These are phyloP conservation scores for Argentina anserina DNA, from an alignment of 306 rosid species.

Conservation along the genomic window DNA sequence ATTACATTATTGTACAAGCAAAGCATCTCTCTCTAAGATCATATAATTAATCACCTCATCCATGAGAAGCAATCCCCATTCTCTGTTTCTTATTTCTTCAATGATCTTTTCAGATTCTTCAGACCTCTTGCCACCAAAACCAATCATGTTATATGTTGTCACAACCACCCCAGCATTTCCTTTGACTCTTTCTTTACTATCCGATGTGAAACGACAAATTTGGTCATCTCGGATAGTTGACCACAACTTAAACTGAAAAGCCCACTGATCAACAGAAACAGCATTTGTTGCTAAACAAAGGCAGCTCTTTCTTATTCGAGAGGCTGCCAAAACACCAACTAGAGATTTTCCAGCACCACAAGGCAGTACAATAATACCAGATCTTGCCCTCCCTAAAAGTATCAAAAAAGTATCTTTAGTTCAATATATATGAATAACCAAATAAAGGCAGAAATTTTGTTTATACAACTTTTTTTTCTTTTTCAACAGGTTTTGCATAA, in stretches of 20 bases:
- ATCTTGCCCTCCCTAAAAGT: constrained; percentile 86
- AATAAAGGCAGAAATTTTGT: too few species aligned
- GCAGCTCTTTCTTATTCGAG: constrained; percentile 82
- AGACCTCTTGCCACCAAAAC: constrained; percentile 88
- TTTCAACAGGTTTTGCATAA: too few species aligned
- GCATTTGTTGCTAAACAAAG: constrained; percentile 98
- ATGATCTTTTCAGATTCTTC: constrained; percentile 94
- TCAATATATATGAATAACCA: neutral
- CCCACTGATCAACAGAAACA: constrained; percentile 98
- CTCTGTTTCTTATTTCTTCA: constrained; percentile 94
- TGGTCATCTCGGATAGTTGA: constrained; percentile 90
- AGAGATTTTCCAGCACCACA: constrained; percentile 98
- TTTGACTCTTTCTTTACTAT: constrained; percentile 87
- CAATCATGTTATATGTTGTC: constrained; percentile 92
- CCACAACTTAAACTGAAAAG: constrained; percentile 94
- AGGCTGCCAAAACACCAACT: constrained; percentile 97
- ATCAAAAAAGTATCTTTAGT: constrained; percentile 5
- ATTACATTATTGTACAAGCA: too few species aligned
- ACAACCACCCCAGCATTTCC: constrained; percentile 95
- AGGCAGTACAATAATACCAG: constrained; percentile 93
- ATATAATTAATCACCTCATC: constrained; percentile 70
- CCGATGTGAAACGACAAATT: constrained; percentile 94
- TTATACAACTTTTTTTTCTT: too few species aligned
- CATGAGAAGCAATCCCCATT: constrained; percentile 94
- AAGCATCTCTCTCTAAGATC: constrained; percentile 11